Base-by-base conservation (phyloP, 148 eudicot genomes). In the Tetragonia tetragonoides region DNA sequence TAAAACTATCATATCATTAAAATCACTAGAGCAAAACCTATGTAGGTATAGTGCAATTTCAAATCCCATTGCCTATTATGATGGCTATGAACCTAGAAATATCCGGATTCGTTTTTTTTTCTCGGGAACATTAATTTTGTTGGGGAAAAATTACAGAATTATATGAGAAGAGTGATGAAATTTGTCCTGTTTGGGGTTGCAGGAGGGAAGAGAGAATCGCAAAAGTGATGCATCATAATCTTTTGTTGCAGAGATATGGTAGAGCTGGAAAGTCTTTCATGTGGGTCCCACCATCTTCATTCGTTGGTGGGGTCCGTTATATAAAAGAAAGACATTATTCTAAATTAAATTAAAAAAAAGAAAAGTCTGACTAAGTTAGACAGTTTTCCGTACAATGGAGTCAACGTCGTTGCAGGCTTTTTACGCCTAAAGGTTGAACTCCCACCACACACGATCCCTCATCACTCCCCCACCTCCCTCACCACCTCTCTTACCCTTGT, bases 341-440 rank as follows among this genome's bases (percentile, higher is more conserved):
- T 28, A 28, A 28, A 28, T 28, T 0, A 3, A 49, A 61, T n/a
- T n/a, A 10, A 28, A 61, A 20, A 68, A 21, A 70, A 39, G 18
- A 44, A 75, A 28, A 61, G 7, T 5, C 16, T 61, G 75, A 72
- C 11, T 72, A 73, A 46, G 77, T 38, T 47, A 12, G 82, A 74
- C 73, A 71, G 51, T 69, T 62, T 2, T 77, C 84, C 84, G 84
- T 81, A 81, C 84, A 11, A 54, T 5, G 20, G 81, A 77, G 84
- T 81, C 84, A 81, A 81, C 84, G 84, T 81, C 77, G 77, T 72
- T 21, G 83, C 83, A 81, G 83, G 80, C 76, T 81, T 81, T 71
- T 68, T 28, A 28, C 34, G 34, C 34, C 34, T 1, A 28, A 44
- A 44, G 47, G 9, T 5, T 44, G 47, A 44, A 44, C 9, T 44